Conservation (phyloP, 2,329 filamentous ascomycete species). For the Capronia epimyces region DNA sequence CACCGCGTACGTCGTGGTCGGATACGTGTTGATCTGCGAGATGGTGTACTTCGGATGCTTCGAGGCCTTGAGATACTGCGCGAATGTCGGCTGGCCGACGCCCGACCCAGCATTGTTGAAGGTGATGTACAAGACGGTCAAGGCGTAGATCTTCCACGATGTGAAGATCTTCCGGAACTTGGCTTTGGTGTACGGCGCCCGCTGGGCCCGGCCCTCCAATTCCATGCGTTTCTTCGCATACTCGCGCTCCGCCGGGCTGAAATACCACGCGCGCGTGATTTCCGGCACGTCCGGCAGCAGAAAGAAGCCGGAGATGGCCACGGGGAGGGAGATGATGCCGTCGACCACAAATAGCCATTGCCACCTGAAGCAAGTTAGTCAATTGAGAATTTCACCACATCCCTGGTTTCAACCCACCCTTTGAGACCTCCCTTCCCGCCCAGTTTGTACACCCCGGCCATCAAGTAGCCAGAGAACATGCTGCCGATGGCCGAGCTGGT, state of each 20-base stretch:
- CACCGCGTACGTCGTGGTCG: slow-evolving; percentile 54
- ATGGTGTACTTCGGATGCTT: slow-evolving; percentile 44
- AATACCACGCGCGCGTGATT: slow-evolving; percentile 47
- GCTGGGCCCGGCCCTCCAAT: slow-evolving; percentile 43
- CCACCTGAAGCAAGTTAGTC: too few species aligned
- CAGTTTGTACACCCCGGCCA: slow-evolving; percentile 50
- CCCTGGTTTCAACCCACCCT: too few species aligned
- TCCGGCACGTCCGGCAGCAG: slow-evolving; percentile 39
- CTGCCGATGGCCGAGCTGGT: slow-evolving; percentile 42
- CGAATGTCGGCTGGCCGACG: slow-evolving; percentile 52
- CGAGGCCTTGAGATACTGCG: slow-evolving; percentile 41
- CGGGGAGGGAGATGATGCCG: slow-evolving; percentile 41
- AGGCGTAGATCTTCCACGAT: slow-evolving; percentile 60
- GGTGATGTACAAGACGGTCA: slow-evolving; percentile 56
- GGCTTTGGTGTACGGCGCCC: slow-evolving; percentile 43
- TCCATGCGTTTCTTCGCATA: slow-evolving; percentile 48
- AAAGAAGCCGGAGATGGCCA: slow-evolving; percentile 43
- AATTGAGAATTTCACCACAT: too few species aligned
- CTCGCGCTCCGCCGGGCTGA: slow-evolving; percentile 40
- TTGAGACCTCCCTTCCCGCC: slow-evolving; percentile 47
- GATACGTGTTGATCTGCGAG: slow-evolving; percentile 48
- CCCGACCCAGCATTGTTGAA: slow-evolving; percentile 56
- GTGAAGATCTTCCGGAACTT: slow-evolving; percentile 58
- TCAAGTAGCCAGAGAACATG: slow-evolving; percentile 50
- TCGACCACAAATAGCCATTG: slow-evolving; percentile 40